A percentile compares a stretch with the other conserved stretches of the same genome.
Evolutionary conservation across 1,284 basidiomycete genomes (phyloP).

Genomic region (Cryptococcus sp.): DNA sequence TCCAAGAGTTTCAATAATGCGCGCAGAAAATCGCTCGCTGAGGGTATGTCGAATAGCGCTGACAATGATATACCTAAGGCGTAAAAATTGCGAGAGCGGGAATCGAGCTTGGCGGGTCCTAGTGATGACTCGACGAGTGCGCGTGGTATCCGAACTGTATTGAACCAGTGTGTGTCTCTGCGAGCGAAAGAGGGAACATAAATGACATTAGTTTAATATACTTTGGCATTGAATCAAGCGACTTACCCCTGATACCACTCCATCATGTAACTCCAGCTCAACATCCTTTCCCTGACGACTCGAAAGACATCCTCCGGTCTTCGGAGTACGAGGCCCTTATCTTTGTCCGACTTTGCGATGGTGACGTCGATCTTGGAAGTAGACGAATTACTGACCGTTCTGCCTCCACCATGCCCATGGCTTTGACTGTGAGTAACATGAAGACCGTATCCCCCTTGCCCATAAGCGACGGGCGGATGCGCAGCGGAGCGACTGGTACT

Average conservation of each 20-base stretch:
- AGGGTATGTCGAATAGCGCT: slow-evolving; percentile 52
- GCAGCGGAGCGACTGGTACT: background rate
- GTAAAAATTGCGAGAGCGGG: slow-evolving; percentile 50
- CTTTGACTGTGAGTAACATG: background rate
- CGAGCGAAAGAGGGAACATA: background rate
- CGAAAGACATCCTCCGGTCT: slow-evolving; percentile 44
- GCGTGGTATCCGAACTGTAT: slow-evolving; percentile 46
- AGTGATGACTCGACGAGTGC: slow-evolving; percentile 38
- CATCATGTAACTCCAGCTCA: slow-evolving; percentile 48
- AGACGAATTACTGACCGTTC: slow-evolving; percentile 9
- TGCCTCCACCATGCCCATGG: background rate
- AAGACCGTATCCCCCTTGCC: background rate
- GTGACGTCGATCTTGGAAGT: slow-evolving; percentile 1
- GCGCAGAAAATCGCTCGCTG: slow-evolving; percentile 51
- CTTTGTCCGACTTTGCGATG: slow-evolving; percentile 3
- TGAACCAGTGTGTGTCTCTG: slow-evolving; percentile 51
- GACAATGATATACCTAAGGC: slow-evolving; percentile 55
- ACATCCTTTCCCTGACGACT: slow-evolving; percentile 41
- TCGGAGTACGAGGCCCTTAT: slow-evolving; percentile 5
- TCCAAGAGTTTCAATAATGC: slow-evolving; percentile 50
- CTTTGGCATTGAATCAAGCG: too few relatives aligned
- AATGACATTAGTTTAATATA: background rate
- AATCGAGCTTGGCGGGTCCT: slow-evolving; percentile 42
- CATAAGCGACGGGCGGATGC: background rate
- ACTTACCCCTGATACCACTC: slow-evolving; percentile 51